Percentiles rank a stretch among this genome's conserved stretches.
phyloP scores from a whole-genome alignment of 371 early-diverging fungal species.

The Syncephalis fuscata region DNA sequence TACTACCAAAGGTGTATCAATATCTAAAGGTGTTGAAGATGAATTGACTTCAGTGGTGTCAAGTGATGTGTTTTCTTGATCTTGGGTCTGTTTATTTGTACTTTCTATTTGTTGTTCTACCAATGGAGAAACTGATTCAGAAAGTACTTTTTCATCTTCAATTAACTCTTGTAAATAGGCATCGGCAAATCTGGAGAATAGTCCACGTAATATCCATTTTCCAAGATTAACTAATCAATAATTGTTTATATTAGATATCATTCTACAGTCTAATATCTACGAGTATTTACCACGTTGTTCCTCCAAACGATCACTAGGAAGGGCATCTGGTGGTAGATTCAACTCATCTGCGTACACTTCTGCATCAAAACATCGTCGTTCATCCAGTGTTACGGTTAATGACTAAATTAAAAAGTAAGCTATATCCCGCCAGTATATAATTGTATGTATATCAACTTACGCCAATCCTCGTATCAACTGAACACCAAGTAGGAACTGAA shows the following conservation, averaged over 20 bases:
- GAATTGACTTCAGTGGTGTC: no score
- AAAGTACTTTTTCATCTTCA: no score
- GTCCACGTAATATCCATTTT: constrained; percentile 62
- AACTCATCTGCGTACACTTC: constrained; percentile 70
- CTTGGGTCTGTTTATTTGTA: no score
- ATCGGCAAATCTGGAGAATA: constrained; percentile 36
- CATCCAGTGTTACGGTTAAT: constrained; percentile 74
- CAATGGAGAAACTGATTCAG: no score
- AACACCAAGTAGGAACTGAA: constrained; percentile 80
- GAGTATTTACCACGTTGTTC: constrained; percentile 46
- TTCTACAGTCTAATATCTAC: not conserved
- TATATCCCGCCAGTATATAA: not conserved
- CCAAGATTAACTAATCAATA: constrained; percentile 48
- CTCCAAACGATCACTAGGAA: constrained; percentile 28
- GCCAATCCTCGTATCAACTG: constrained; percentile 78
- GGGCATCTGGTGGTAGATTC: constrained; percentile 19
- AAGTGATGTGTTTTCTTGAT: no score
- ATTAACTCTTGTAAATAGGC: not conserved
- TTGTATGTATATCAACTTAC: constrained; percentile 16
- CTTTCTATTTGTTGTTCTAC: no score
- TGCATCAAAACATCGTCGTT: constrained; percentile 59
- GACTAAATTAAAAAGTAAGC: constrained; percentile 14
- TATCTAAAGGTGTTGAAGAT: no score
- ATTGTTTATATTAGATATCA: constrained; percentile 1
- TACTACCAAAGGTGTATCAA: no score